These are phyloP conservation scores for Symbiodinium natans DNA, from an alignment of 73 alveolate species.

Conservation along the genomic window DNA sequence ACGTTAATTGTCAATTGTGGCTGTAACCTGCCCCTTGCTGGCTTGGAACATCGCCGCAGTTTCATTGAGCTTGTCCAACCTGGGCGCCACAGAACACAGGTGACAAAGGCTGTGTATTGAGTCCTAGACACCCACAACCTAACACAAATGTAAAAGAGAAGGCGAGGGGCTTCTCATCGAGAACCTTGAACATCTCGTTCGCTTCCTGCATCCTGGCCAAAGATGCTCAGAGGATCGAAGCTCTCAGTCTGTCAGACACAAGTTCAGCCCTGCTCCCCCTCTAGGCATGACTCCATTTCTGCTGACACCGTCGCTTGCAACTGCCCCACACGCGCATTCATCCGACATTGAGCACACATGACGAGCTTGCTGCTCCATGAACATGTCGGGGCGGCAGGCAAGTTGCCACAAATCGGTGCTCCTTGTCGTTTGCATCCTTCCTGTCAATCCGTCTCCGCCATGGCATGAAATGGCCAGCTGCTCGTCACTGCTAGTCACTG, in stretches of 20 bases:
- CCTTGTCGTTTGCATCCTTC: constrained; percentile 83
- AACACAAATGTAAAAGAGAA: not conserved
- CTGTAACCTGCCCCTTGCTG: not conserved
- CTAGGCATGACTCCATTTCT: too few species aligned
- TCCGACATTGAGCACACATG: not conserved
- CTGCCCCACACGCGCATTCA: not conserved
- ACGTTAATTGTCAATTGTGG: too few species aligned
- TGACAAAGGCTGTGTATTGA: too few species aligned
- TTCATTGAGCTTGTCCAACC: constrained; percentile 46
- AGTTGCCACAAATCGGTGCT: constrained; percentile 74
- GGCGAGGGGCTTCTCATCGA: constrained; percentile 20
- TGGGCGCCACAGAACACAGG: not conserved
- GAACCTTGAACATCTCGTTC: constrained; percentile 64
- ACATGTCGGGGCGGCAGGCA: constrained; percentile 28
- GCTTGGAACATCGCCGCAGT: constrained; percentile 28
- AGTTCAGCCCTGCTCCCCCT: too few species aligned
- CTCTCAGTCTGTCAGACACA: not conserved
- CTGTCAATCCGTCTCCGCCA: not conserved
- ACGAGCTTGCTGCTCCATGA: not conserved
- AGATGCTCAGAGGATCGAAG: not conserved
- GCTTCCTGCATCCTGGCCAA: constrained; percentile 92
- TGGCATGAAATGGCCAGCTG: not conserved
- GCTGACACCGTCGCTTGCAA: too few species aligned
- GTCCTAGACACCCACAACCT: not conserved
- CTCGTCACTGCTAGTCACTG: not conserved